A percentile compares a stretch with the other conserved stretches of the same genome.
These are phyloP conservation scores for Pholiota conissans DNA, from an alignment of 768 basidiomycete species.

Conservation along the genomic window DNA sequence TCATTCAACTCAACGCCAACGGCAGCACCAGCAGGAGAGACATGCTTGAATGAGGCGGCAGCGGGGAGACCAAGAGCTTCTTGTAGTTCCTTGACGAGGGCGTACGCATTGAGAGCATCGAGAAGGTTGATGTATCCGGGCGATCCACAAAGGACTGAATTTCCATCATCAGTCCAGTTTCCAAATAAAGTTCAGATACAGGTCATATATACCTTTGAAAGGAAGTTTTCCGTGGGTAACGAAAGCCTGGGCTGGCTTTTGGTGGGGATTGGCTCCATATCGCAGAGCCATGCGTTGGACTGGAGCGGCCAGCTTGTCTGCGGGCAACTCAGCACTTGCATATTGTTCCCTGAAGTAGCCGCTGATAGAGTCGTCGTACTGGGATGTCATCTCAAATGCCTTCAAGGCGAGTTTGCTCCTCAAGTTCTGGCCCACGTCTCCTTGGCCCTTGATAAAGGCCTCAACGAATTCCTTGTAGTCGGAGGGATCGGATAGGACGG, in stretches of 20 bases:
- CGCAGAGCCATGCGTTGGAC: conserved; percentile 86
- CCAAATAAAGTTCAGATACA: background rate
- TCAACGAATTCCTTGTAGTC: conserved; percentile 85
- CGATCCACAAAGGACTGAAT: conserved; percentile 82
- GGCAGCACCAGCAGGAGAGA: conserved; percentile 96
- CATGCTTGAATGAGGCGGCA: conserved; percentile 99
- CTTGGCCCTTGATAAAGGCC: conserved; percentile 74
- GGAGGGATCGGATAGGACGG: conserved; percentile 82
- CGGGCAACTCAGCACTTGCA: conserved; percentile 71
- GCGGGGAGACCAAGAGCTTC: conserved; percentile 87
- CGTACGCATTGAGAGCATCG: conserved; percentile 96
- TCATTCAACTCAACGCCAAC: conserved; percentile 84
- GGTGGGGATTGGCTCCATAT: conserved; percentile 98
- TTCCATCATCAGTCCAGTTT: conserved; percentile 1
- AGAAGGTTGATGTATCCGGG: conserved; percentile 99
- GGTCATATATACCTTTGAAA: conserved; percentile 71
- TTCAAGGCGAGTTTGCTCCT: conserved; percentile 87
- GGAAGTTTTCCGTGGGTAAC: conserved; percentile 87
- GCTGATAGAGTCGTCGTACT: conserved; percentile 93
- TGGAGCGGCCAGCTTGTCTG: conserved; percentile 61
- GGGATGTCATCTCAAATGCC: conserved; percentile 95
- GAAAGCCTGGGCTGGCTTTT: conserved; percentile 97
- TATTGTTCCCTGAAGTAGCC: conserved; percentile 97
- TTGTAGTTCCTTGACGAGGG: conserved; percentile 91
- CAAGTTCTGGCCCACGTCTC: conserved; percentile 69